Conservation (phyloP, 2,329 filamentous ascomycete species). For the Fusarium oxysporum region DNA sequence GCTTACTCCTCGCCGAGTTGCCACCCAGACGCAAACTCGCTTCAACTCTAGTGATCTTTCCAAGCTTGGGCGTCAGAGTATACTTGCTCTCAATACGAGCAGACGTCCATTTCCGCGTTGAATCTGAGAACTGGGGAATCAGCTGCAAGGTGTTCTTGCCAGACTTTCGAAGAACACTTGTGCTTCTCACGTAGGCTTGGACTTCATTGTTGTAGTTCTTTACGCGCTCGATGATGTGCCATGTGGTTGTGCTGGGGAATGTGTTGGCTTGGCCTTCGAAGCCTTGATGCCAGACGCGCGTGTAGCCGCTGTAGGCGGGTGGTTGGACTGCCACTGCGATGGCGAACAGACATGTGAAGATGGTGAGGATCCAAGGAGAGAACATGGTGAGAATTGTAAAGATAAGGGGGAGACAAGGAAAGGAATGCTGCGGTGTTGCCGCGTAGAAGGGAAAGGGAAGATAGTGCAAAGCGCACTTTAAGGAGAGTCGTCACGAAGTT, state of each 20-base stretch:
- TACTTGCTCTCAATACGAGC: constrained; percentile 64
- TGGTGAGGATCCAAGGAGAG: constrained; percentile 33
- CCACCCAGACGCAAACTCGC: constrained; percentile 60
- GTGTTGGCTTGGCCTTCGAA: constrained; percentile 55
- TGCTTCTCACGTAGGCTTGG: constrained; percentile 61
- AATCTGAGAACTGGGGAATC: constrained; percentile 57
- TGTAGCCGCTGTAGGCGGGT: constrained; percentile 55
- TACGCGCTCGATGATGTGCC: constrained; percentile 56
- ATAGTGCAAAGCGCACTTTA: neutral
- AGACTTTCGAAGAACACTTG: constrained; percentile 62
- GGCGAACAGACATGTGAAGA: constrained; percentile 47
- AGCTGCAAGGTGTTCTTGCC: constrained; percentile 64
- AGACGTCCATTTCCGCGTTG: constrained; percentile 62
- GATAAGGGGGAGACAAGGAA: neutral
- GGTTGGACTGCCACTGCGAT: constrained; percentile 52
- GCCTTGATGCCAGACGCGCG: constrained; percentile 56
- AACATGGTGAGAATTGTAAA: constrained; percentile 35
- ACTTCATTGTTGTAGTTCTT: constrained; percentile 64
- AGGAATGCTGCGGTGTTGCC: constrained; percentile 17
- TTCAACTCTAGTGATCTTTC: constrained; percentile 60
- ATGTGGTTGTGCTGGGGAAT: constrained; percentile 51
- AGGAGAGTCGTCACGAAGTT: constrained; percentile 2
- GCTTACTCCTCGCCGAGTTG: constrained; percentile 55
- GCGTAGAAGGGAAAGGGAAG: neutral
- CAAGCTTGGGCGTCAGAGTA: constrained; percentile 58